These are phyloP conservation scores for Russula griseocarnosa DNA, from an alignment of 768 basidiomycete genomes.

Conservation along the genomic window DNA sequence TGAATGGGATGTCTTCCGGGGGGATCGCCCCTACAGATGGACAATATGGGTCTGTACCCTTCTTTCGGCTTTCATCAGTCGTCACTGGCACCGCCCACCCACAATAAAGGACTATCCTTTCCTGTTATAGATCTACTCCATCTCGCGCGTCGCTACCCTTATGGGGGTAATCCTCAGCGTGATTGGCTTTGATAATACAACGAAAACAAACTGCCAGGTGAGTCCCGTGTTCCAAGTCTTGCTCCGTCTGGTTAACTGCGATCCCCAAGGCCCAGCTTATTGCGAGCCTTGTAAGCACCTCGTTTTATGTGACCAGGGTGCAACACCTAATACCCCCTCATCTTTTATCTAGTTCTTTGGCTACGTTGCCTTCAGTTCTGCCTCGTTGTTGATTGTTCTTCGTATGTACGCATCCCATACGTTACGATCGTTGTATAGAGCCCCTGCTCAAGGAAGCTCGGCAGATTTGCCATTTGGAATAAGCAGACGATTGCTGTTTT, in stretches of 20 bases:
- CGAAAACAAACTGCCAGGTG: constrained; percentile 6
- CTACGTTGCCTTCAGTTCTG: neutral
- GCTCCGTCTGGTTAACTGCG: neutral
- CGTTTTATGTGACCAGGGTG: neutral
- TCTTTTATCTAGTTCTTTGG: neutral
- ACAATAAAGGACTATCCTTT: neutral
- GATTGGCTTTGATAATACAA: neutral
- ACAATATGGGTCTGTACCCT: constrained; percentile 11
- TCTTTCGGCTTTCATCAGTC: neutral
- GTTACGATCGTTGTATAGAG: too few species aligned
- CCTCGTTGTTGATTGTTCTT: constrained; percentile 7
- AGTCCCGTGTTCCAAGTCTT: neutral
- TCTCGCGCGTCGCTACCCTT: constrained; percentile 10
- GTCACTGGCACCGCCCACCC: neutral
- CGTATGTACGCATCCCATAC: neutral
- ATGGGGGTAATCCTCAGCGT: neutral
- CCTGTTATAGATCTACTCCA: constrained; percentile 8
- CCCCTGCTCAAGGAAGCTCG: neutral
- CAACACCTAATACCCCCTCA: too few species aligned
- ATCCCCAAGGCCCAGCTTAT: neutral
- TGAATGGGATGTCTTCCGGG: neutral
- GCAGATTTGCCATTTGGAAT: constrained; percentile 14
- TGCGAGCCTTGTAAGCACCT: neutral
- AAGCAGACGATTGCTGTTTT: neutral
- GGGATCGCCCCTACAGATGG: neutral